A percentile compares a stretch with the other conserved stretches of the same genome.
Evolutionary conservation across 768 basidiomycete genomes (phyloP).

Genomic region (Lepiota subincarnata): DNA sequence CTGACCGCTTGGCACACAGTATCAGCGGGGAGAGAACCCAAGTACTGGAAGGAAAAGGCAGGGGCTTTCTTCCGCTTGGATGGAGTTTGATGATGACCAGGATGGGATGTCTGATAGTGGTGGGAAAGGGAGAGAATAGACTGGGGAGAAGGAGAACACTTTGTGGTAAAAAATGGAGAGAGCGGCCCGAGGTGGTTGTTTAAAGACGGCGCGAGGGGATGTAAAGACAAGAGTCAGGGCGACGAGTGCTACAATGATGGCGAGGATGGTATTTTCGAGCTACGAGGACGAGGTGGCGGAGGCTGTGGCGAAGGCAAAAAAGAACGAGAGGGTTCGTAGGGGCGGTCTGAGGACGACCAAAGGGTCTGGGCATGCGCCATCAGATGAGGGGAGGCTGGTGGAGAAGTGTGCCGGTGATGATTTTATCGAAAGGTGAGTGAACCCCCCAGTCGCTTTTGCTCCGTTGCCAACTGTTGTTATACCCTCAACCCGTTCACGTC

Average conservation of each 20-base stretch:
- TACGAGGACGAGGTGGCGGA: constrained; percentile 18
- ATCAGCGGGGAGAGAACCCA: constrained; percentile 22
- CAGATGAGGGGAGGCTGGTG: background rate
- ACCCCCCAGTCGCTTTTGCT: background rate
- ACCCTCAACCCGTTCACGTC: background rate
- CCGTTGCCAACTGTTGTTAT: background rate
- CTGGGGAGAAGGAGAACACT: constrained; percentile 6
- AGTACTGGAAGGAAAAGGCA: background rate
- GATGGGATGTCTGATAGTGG: background rate
- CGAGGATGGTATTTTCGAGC: constrained; percentile 13
- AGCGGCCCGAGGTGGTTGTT: constrained; percentile 12
- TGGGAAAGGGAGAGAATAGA: constrained; percentile 4
- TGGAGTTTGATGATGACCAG: constrained; percentile 12
- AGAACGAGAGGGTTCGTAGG: background rate
- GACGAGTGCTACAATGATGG: constrained; percentile 13
- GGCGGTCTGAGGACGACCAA: constrained; percentile 9
- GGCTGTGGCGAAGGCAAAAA: constrained; percentile 3
- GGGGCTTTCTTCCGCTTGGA: background rate
- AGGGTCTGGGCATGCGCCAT: background rate
- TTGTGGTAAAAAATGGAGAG: constrained; percentile 2
- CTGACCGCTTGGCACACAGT: constrained; percentile 20
- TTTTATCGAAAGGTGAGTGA: background rate
- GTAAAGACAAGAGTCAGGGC: constrained; percentile 24
- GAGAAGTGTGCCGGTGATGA: background rate
- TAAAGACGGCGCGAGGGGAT: constrained; percentile 19